These are phyloP conservation scores for Blastocystis sp. DNA, from an alignment of 352 stramenopile species.

Conservation along the genomic window DNA sequence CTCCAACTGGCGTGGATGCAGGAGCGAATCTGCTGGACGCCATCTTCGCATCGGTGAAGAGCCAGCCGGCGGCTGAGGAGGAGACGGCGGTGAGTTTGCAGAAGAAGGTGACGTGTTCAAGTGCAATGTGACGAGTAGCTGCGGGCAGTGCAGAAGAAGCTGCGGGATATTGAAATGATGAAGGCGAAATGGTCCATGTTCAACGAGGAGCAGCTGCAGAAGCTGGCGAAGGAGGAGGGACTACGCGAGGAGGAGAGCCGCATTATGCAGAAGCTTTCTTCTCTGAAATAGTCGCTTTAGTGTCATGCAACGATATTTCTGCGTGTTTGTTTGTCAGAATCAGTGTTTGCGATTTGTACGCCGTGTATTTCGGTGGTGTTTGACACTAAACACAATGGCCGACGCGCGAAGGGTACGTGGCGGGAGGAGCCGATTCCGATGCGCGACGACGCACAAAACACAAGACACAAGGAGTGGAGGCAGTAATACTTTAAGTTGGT, in stretches of 20 bases:
- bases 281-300: not conserved
- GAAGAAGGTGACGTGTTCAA: not conserved
- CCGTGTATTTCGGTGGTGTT: no score
- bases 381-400: not conserved
- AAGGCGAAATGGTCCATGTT: constrained; percentile 12
- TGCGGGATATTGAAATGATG: constrained; percentile 10
- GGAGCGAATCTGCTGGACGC: constrained; percentile 17
- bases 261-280: not conserved
- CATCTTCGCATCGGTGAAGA: constrained; percentile 14
- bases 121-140: not conserved
- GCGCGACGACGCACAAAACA: constrained; percentile 25
- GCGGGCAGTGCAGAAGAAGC: constrained; percentile 25
- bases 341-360: not conserved
- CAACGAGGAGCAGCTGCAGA: not conserved
- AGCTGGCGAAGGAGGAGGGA: not conserved
- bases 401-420: not conserved
- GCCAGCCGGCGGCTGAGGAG: not conserved
- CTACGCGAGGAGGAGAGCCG: not conserved
- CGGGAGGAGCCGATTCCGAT: not conserved
- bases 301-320: not conserved
- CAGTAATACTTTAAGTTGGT: constrained; percentile 6
- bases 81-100: not conserved
- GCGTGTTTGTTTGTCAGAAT: constrained; percentile 8
- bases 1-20: no score
- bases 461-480: not conserved